Evolutionary conservation across 441 rosid genomes (phyloP).

Genomic region (Brassica hybrid): DNA sequence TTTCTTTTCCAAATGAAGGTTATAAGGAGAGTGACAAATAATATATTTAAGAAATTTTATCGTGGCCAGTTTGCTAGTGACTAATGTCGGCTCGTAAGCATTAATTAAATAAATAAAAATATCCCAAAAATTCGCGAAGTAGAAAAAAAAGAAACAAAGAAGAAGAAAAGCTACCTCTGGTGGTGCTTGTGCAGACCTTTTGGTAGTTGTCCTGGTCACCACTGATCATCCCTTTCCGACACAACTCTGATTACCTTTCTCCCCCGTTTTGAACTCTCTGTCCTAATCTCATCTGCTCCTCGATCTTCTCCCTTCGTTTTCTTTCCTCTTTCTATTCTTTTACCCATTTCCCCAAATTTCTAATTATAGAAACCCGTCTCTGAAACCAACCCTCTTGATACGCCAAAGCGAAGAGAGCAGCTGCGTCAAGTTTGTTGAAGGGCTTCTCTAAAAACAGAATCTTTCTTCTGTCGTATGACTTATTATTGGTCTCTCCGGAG

Average conservation of each 20-base stretch:
- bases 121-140: conserved; percentile 9
- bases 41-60: conserved; percentile 24
- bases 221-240: conserved; percentile 71
- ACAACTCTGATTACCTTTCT: conserved; percentile 65
- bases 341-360: conserved; percentile 22
- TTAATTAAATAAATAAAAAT: conserved; percentile 27
- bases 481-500: conserved; percentile 34
- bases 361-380: conserved; percentile 4
- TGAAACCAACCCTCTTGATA: conserved; percentile 30
- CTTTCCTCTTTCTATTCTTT: conserved; percentile 8
- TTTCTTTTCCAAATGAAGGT: background rate
- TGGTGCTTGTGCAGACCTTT: conserved; percentile 51
- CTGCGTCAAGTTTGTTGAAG: conserved; percentile 23
- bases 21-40: background rate
- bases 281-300: conserved; percentile 31
- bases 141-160: background rate
- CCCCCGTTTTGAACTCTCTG: conserved; percentile 47
- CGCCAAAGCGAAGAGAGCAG: conserved; percentile 14
- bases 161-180: conserved; percentile 43
- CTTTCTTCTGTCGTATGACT: conserved; percentile 23
- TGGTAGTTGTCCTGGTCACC: conserved; percentile 60
- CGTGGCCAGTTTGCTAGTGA: conserved; percentile 41
- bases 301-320: conserved; percentile 15
- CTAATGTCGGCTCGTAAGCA: conserved; percentile 78
- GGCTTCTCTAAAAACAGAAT: conserved; percentile 26